A percentile compares a stretch with the other conserved stretches of the same genome.
phyloP scores from a whole-genome alignment of 2,329 filamentous ascomycete genomes.

The Hypocrella siamensis region DNA sequence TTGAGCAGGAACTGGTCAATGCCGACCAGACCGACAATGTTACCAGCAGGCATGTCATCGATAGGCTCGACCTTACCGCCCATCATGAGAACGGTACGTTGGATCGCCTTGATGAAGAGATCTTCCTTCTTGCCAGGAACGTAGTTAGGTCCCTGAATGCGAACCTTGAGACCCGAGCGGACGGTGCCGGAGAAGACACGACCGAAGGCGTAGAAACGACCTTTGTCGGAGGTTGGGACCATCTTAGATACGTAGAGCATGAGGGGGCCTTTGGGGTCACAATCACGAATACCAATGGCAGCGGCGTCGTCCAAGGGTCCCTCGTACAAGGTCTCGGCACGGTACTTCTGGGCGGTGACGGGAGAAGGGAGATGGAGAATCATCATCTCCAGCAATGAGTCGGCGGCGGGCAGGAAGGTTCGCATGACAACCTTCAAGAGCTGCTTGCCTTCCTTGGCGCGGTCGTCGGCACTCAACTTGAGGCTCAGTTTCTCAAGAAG shows the following conservation, averaged over 20 bases:
- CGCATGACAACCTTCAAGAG: slow-evolving; percentile 97
- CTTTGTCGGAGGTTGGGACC: slow-evolving; percentile 99
- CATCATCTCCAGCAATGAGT: slow-evolving; percentile 99
- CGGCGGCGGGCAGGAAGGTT: slow-evolving; percentile 95
- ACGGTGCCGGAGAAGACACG: slow-evolving; percentile 99
- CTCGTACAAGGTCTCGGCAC: slow-evolving; percentile 97
- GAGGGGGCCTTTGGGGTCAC: slow-evolving; percentile 92
- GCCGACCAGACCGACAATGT: slow-evolving; percentile 98
- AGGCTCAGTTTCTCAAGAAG: slow-evolving; percentile 89
- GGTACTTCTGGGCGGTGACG: slow-evolving; percentile 90
- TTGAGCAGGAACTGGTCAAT: slow-evolving; percentile 99
- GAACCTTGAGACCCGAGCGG: slow-evolving; percentile 95
- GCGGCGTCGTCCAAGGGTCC: slow-evolving; percentile 85
- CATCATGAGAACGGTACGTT: slow-evolving; percentile 99
- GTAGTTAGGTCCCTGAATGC: slow-evolving; percentile 99
- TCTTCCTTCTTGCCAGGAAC: slow-evolving; percentile 96
- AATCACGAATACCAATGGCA: slow-evolving; percentile 95
- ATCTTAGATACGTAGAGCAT: slow-evolving; percentile 99
- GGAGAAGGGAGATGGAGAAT: slow-evolving; percentile 97
- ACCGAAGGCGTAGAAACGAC: slow-evolving; percentile 99
- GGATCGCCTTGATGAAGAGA: slow-evolving; percentile 97
- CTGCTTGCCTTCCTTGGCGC: slow-evolving; percentile 89
- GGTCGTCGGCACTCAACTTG: slow-evolving; percentile 77
- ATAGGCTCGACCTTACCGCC: slow-evolving; percentile 98
- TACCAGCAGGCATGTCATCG: slow-evolving; percentile 96